These are phyloP conservation scores for Leishmania martiniquensis DNA, from an alignment of 208 protist genomes.

Conservation along the genomic window DNA sequence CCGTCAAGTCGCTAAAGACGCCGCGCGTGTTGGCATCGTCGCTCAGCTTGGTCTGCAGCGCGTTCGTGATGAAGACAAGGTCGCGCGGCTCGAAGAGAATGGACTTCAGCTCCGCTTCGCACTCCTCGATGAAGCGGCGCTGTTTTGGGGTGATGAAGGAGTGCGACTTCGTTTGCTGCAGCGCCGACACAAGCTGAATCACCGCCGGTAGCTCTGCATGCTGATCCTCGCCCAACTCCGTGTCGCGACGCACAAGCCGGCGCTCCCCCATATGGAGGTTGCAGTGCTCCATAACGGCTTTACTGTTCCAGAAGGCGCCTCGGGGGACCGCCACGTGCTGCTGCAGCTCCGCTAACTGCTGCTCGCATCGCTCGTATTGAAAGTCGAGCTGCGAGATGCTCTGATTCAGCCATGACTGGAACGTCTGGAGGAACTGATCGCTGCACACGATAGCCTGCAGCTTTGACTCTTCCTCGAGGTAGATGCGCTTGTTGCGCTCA, in stretches of 20 bases:
- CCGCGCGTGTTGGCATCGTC: constrained; percentile 82
- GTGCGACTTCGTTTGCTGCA: constrained; percentile 80
- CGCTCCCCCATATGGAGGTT: constrained; percentile 84
- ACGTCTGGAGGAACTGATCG: constrained; percentile 63
- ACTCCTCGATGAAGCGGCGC: constrained; percentile 81
- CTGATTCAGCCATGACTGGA: constrained; percentile 80
- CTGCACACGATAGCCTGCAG: constrained; percentile 68
- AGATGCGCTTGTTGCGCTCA: constrained; percentile 86
- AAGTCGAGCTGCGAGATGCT: constrained; percentile 83
- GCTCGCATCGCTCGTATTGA: constrained; percentile 85
- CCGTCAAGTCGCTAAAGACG: constrained; percentile 77
- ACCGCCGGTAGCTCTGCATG: constrained; percentile 72
- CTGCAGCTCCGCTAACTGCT: constrained; percentile 86
- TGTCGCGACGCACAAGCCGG: constrained; percentile 42
- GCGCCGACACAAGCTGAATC: constrained; percentile 72
- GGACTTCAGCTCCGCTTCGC: constrained; percentile 67
- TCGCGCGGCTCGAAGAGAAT: constrained; percentile 84
- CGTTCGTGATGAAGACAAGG: constrained; percentile 81
- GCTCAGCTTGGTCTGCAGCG: constrained; percentile 81
- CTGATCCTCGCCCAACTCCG: constrained; percentile 27
- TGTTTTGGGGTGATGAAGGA: constrained; percentile 88
- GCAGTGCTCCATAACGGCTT: constrained; percentile 90
- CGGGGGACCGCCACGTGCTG: constrained; percentile 66
- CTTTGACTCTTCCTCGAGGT: constrained; percentile 85
- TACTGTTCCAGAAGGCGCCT: constrained; percentile 85